Evolutionary conservation across 225 moss, liverwort and hornwort genomes (phyloP).

Genomic region (Pseudoscleropodium purum): DNA sequence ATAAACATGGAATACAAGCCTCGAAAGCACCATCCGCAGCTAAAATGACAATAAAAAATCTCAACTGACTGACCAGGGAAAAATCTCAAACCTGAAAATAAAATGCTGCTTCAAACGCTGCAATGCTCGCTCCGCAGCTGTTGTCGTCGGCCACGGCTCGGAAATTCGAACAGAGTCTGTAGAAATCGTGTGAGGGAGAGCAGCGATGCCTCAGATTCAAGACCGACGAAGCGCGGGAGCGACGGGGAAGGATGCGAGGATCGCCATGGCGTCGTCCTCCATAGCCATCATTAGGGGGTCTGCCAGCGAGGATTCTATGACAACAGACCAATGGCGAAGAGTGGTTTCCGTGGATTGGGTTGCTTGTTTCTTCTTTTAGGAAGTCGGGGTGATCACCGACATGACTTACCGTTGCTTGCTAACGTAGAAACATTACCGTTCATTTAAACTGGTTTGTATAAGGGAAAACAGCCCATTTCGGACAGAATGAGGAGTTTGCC

Average conservation of each 20-base stretch:
- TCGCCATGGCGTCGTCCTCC: neutral
- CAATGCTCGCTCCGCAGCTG: neutral
- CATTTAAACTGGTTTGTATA: neutral
- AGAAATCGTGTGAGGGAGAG: neutral
- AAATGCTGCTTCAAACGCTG: neutral
- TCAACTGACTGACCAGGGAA: no score
- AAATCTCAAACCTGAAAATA: neutral
- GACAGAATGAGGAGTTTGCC: no score
- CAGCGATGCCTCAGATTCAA: neutral
- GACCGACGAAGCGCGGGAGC: neutral
- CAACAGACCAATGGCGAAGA: neutral
- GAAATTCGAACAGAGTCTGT: neutral
- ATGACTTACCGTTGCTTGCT: neutral
- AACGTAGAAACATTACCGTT: neutral
- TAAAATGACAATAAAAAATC: neutral
- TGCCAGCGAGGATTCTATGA: neutral
- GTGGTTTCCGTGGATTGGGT: neutral
- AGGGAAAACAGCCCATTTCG: no score
- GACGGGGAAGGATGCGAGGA: neutral
- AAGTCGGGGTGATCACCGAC: neutral
- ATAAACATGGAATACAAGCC: neutral
- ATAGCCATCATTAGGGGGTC: neutral
- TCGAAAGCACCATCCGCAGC: neutral
- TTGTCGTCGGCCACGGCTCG: neutral
- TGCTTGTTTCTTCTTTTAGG: no score